Evolutionary conservation across 805 yeast species (phyloP).

Genomic region (Ogataea angusta): DNA sequence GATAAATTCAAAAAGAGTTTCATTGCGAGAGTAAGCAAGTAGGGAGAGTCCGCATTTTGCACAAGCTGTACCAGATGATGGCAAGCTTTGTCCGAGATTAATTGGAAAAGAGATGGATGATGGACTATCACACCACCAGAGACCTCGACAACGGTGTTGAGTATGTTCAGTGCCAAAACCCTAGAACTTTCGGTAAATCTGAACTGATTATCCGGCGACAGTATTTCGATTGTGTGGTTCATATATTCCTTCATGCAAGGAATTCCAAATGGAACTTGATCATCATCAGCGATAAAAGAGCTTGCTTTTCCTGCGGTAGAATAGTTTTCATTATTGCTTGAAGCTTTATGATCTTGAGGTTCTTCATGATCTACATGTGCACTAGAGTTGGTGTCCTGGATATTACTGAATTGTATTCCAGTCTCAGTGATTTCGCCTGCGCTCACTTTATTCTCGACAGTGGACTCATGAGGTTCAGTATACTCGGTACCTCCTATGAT

Average conservation of each 20-base stretch:
- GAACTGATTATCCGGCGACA: conserved; percentile 77
- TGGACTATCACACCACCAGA: conserved; percentile 60
- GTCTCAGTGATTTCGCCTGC: too few species aligned
- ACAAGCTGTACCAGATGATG: conserved; percentile 80
- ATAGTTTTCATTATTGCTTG: neutral
- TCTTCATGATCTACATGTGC: too few species aligned
- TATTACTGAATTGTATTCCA: too few species aligned
- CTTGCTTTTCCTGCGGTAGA: neutral
- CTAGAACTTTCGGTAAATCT: conserved; percentile 87
- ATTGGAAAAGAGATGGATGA: conserved; percentile 62
- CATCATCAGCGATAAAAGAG: conserved; percentile 23
- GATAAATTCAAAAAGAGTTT: conserved; percentile 72
- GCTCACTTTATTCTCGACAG: too few species aligned
- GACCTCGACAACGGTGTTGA: conserved; percentile 78
- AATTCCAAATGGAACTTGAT: conserved; percentile 60
- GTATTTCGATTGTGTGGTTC: conserved; percentile 70
- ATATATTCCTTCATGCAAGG: conserved; percentile 74
- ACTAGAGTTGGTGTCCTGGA: neutral
- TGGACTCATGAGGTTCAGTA: too few species aligned
- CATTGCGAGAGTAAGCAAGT: conserved; percentile 70
- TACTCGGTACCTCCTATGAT: conserved; percentile 48
- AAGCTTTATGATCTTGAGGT: too few species aligned
- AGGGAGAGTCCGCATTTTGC: conserved; percentile 68
- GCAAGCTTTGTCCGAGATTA: conserved; percentile 78
- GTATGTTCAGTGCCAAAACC: conserved; percentile 72